Percentiles rank a stretch among this genome's conserved stretches.
These are phyloP conservation scores for Plantago coronopus DNA, from an alignment of 305 asterid species.

Conservation along the genomic window DNA sequence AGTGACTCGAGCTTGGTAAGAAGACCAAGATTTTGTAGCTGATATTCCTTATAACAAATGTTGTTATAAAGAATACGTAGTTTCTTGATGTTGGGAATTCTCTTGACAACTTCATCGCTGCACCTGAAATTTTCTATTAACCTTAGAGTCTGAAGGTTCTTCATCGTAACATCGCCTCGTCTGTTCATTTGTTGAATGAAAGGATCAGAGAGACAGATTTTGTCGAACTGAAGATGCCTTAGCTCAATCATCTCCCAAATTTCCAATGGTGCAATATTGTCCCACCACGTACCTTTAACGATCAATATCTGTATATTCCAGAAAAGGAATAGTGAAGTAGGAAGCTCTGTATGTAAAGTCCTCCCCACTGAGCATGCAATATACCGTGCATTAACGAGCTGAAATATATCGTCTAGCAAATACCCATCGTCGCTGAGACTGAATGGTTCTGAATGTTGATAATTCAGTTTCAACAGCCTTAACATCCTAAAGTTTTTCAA, in stretches of 20 bases:
- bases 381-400: conserved; percentile 2
- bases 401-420: background rate
- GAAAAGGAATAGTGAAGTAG: background rate
- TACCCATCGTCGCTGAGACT: too few species aligned
- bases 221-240: background rate
- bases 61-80: background rate
- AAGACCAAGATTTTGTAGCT: background rate
- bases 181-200: background rate
- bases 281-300: background rate
- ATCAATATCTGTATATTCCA: conserved; percentile 13
- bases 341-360: background rate
- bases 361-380: background rate
- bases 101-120: background rate
- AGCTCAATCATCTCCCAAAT: conserved; percentile 10
- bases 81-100: background rate
- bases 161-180: background rate
- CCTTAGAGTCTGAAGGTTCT: background rate
- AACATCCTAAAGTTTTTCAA: conserved; percentile 4
- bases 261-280: background rate
- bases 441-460: background rate
- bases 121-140: background rate
- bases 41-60: background rate
- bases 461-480: background rate
- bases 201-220: background rate
- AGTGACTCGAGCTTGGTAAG: background rate